Conservation (phyloP, 495 filamentous ascomycete genomes). For the Penicillium verhagenii region DNA sequence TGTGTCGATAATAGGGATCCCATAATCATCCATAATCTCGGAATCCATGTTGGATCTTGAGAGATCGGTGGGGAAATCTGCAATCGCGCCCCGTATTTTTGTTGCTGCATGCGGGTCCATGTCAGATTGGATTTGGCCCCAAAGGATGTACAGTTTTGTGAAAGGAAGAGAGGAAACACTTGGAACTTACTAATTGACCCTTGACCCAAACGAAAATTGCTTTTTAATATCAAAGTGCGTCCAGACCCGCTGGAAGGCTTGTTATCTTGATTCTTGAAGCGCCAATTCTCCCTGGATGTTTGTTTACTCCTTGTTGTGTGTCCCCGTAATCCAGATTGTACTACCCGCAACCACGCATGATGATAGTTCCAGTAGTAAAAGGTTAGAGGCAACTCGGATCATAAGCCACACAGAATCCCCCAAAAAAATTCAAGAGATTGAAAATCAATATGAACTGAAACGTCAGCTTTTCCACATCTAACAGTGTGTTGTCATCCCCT, state of each 20-base stretch:
- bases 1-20: conserved; percentile 60
- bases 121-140: neutral
- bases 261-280: neutral
- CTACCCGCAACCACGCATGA: neutral
- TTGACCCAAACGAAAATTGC: neutral
- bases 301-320: neutral
- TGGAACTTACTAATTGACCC: too few relatives aligned
- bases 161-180: too few relatives aligned
- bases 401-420: neutral
- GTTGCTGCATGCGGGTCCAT: neutral
- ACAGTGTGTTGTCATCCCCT: conserved; percentile 3
- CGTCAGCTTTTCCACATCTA: neutral
- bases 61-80: neutral
- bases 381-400: neutral
- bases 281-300: neutral
- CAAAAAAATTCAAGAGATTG: neutral
- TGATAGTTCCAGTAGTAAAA: neutral
- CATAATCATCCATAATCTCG: conserved; percentile 22
- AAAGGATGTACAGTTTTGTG: too few relatives aligned
- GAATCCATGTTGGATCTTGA: conserved; percentile 9
- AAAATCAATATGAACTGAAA: neutral
- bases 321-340: neutral
- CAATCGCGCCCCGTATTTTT: neutral
- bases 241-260: neutral
- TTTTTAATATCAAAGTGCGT: neutral